Evolutionary conservation across 495 filamentous ascomycete genomes (phyloP).

Genomic region (Thermochaetoides thermophila): DNA sequence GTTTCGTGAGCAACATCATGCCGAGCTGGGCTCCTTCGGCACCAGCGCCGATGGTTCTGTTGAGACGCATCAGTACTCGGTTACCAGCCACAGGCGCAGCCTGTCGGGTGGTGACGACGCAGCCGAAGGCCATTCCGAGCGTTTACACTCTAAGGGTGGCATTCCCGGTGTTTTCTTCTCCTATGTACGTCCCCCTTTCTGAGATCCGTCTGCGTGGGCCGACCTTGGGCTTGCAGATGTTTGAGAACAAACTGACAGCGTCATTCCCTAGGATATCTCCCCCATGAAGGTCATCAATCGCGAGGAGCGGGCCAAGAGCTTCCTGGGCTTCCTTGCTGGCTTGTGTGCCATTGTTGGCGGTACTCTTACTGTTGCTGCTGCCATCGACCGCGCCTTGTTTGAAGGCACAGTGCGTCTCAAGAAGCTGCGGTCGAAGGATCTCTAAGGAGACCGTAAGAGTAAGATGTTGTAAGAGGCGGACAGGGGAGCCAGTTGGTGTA

Average conservation of each 20-base stretch:
- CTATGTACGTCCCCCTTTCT: constrained; percentile 43
- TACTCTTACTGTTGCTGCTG: constrained; percentile 88
- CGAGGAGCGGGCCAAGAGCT: constrained; percentile 73
- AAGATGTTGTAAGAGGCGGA: too few relatives aligned
- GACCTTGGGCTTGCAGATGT: background rate
- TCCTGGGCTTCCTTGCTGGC: constrained; percentile 81
- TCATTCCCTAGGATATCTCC: constrained; percentile 91
- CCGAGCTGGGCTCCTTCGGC: constrained; percentile 48
- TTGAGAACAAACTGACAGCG: too few relatives aligned
- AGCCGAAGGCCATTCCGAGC: constrained; percentile 75
- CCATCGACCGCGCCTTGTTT: constrained; percentile 80
- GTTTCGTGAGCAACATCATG: constrained; percentile 24
- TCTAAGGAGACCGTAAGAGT: too few relatives aligned
- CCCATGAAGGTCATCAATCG: constrained; percentile 99
- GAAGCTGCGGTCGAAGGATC: constrained; percentile 60
- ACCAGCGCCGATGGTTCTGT: constrained; percentile 56
- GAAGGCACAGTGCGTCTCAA: constrained; percentile 70
- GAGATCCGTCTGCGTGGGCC: background rate
- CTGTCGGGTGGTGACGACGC: constrained; percentile 67
- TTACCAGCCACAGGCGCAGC: constrained; percentile 86
- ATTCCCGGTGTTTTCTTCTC: constrained; percentile 98
- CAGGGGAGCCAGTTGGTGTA: too few relatives aligned
- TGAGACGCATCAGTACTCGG: constrained; percentile 95
- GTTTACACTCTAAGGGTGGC: constrained; percentile 73
- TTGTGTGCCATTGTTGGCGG: constrained; percentile 91